Evolutionary conservation across 2,329 filamentous ascomycete species (phyloP).

Genomic region (Akanthomyces lecanii): DNA sequence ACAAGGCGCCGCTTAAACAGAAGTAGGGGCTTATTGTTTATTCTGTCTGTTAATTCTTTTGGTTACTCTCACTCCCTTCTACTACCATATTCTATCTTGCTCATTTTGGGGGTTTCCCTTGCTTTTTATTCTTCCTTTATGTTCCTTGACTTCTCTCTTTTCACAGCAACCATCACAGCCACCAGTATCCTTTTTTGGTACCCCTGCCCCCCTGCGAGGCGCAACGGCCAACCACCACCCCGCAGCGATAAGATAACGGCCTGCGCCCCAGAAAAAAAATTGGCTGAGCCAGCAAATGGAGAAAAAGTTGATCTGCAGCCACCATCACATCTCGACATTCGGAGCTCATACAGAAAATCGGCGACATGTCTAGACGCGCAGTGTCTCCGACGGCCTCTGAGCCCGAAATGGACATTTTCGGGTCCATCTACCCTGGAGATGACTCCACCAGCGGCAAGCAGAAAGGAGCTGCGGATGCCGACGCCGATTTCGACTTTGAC

Average conservation of each 20-base stretch:
- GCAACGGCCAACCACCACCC: constrained; percentile 20
- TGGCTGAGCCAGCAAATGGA: constrained; percentile 8
- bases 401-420: constrained; percentile 85
- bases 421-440: constrained; percentile 65
- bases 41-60: too few relatives aligned
- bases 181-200: too few relatives aligned
- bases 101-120: too few relatives aligned
- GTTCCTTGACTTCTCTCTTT: too few relatives aligned
- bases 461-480: constrained; percentile 22
- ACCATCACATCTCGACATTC: background rate
- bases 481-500: constrained; percentile 51
- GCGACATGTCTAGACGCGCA: constrained; percentile 64
- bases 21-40: too few relatives aligned
- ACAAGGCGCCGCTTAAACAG: too few relatives aligned
- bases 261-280: constrained; percentile 30
- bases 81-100: too few relatives aligned
- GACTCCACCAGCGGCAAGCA: constrained; percentile 42
- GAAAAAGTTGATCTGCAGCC: background rate
- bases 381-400: constrained; percentile 82
- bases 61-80: too few relatives aligned
- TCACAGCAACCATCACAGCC: too few relatives aligned
- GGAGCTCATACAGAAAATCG: background rate
- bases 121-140: too few relatives aligned
- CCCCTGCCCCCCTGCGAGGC: too few relatives aligned
- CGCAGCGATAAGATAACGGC: constrained; percentile 38